Conservation (phyloP, 495 filamentous ascomycete genomes). For the Aspergillus incahuasiensis region DNA sequence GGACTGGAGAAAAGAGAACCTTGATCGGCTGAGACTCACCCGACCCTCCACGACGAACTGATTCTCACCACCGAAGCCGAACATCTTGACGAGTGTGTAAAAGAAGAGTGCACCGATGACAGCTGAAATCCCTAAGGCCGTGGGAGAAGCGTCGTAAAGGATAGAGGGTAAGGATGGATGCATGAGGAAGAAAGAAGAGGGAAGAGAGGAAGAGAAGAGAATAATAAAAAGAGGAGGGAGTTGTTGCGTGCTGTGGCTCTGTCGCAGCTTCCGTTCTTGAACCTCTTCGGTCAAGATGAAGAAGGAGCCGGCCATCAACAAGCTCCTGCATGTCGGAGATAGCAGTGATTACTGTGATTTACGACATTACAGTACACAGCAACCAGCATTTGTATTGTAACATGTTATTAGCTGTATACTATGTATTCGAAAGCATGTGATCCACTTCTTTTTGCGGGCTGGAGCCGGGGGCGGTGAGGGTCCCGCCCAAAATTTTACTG, state of each 20-base stretch:
- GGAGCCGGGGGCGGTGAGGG: constrained; percentile 29
- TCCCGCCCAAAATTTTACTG: constrained; percentile 34
- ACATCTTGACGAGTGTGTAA: constrained; percentile 53
- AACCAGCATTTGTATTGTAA: background rate
- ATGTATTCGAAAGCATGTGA: background rate
- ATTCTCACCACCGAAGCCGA: constrained; percentile 61
- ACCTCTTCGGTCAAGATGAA: background rate
- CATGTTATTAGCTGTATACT: background rate
- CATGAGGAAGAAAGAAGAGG: constrained; percentile 26
- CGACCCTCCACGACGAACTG: constrained; percentile 77
- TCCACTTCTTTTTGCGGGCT: constrained; percentile 10
- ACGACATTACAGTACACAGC: background rate
- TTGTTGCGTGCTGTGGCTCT: background rate
- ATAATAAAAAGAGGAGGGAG: background rate
- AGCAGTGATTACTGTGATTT: background rate
- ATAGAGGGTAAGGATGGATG: constrained; percentile 24
- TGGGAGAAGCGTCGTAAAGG: constrained; percentile 24
- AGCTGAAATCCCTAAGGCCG: constrained; percentile 37
- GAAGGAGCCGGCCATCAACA: background rate
- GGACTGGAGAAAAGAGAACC: background rate
- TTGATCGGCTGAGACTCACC: constrained; percentile 43
- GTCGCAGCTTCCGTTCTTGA: constrained; percentile 1
- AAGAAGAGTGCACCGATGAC: constrained; percentile 44
- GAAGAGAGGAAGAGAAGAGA: constrained; percentile 4
- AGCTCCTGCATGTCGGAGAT: background rate